Base-by-base conservation (phyloP, 148 eudicot genomes). In the Selenicereus undatus region DNA sequence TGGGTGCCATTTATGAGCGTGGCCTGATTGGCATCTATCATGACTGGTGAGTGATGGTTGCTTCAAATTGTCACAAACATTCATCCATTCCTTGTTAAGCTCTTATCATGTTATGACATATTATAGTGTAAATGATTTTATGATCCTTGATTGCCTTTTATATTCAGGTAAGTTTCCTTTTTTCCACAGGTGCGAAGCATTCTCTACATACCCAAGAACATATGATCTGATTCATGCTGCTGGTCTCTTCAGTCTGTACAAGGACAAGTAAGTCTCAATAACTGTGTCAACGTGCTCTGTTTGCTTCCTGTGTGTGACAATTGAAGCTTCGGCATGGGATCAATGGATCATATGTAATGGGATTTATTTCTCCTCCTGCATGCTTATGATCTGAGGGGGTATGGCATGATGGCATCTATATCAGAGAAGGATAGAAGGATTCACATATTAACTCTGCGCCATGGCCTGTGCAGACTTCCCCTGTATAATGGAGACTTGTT, bases 141-240 rank as follows among this genome's bases (percentile, higher is more conserved):
- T 24, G 10, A 17, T 43, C 11, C 22, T 17, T 35, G 35, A 42
- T 82, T 76, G 24, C n/a, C 81, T 73, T 29, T 56, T 22, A 6
- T 58, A 30, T 71, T 65, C 43, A 39, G 43, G 43, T 39, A 32
- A 32, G 32, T 39, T 43, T 17, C n/a, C 76, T 74, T 73, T 68
- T 26, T 75, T 52, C 30, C 82, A 76, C 87, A 94, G 94, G 98
- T 92, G 98, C 85, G 98, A 94, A 82, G 98, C 81, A 71, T 93
- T 95, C 85, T 95, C 98, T 35, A 95, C 98, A 43, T 95, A 95
- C 88, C 98, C 98, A 45, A 89, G 98, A 81, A 95, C 98, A 10
- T 95, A 93, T 62, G 98, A 95, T 80, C 92, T 95, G 78, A 93
- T 95, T 81, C 98, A 95, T 80, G 98, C 97, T 56, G 89, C 87